phyloP scores from a whole-genome alignment of 2,329 filamentous ascomycete genomes.

The Botrytis porri region DNA sequence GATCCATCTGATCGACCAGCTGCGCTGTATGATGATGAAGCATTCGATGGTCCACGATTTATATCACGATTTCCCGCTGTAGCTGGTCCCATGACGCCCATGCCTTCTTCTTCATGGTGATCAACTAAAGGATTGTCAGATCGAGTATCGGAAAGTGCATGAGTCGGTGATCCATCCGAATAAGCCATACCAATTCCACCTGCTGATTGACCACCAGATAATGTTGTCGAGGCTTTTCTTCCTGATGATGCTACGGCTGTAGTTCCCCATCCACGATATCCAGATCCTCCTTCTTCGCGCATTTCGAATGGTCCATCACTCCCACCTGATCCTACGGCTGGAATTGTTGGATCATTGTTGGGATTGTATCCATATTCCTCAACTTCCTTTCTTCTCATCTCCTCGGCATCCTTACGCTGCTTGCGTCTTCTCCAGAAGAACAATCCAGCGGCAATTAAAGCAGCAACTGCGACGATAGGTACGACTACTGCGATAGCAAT shows the following conservation, averaged over 20 bases:
- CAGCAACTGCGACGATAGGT: constrained; percentile 81
- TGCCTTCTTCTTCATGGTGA: constrained; percentile 66
- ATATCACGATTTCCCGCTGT: constrained; percentile 70
- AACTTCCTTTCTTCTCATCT: constrained; percentile 89
- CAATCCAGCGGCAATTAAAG: constrained; percentile 72
- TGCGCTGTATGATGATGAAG: constrained; percentile 91
- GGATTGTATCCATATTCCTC: constrained; percentile 98
- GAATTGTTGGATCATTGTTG: constrained; percentile 86
- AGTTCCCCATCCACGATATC: constrained; percentile 94
- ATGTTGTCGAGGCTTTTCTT: constrained; percentile 83
- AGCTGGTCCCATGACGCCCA: constrained; percentile 76
- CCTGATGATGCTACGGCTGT: constrained; percentile 66
- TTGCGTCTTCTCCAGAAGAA: constrained; percentile 89
- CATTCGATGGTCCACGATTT: constrained; percentile 87
- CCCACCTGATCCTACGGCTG: constrained; percentile 46
- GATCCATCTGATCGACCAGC: constrained; percentile 71
- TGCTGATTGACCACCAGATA: constrained; percentile 65
- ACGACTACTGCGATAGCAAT: constrained; percentile 94
- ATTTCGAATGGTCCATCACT: constrained; percentile 64
- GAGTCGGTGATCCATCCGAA: constrained; percentile 72
- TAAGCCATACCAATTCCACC: constrained; percentile 60
- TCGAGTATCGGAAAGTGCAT: constrained; percentile 62
- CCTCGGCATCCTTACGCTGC: constrained; percentile 77
- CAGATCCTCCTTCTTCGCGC: constrained; percentile 70
- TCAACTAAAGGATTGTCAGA: constrained; percentile 64